Base-by-base conservation (phyloP, 352 stramenopile genomes). In the Detonula confervacea region DNA sequence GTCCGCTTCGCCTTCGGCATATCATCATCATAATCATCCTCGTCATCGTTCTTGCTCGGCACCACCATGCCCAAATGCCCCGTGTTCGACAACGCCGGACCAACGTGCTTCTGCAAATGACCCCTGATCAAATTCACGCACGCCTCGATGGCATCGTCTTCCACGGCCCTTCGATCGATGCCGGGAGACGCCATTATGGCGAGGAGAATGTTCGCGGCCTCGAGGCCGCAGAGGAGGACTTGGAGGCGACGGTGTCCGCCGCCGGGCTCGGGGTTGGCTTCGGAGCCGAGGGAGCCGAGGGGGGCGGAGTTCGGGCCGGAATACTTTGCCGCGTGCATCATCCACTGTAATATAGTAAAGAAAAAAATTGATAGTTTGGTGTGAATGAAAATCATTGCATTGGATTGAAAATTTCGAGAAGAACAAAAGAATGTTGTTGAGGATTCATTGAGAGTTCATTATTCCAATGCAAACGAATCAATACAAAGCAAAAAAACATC, bases 111-210 rank as follows among this genome's bases (percentile, higher is more conserved):
- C 22, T 61, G 44, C 18, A 95, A 57, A 72, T 93, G 84, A 37
- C 85, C 79, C 63, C 85, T 84, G 55, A 92, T 81, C 68, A 93
- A 73, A n/a, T 83, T 65, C 20, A 95, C 84, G 52, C 79, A 86
- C 25, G 80, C 74, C 61, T 91, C 84, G 39, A 95, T 87, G 22
- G 81, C 69, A 74, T 95, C 90, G 72, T 92, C 88, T 63, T 84
- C 90, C 24, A 94, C 63, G 39, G 83, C 83, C 12, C 81, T 56
- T 44, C 79, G 80, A 80, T 93, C 84, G 24, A 93, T 84, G 0
- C 81, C 87, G n/a, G 68, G 74, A 72, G 56, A 87, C 22, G 79
- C 65, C 73, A 93, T 91, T 22, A 95, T 87, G n/a, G 74, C 69
- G 0, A 95, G 72, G 9, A 95, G 52, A 20, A 92, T 87, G 29